Evolutionary conservation across 2,329 filamentous ascomycete genomes (phyloP).

Genomic region (Seiridium cupressi): DNA sequence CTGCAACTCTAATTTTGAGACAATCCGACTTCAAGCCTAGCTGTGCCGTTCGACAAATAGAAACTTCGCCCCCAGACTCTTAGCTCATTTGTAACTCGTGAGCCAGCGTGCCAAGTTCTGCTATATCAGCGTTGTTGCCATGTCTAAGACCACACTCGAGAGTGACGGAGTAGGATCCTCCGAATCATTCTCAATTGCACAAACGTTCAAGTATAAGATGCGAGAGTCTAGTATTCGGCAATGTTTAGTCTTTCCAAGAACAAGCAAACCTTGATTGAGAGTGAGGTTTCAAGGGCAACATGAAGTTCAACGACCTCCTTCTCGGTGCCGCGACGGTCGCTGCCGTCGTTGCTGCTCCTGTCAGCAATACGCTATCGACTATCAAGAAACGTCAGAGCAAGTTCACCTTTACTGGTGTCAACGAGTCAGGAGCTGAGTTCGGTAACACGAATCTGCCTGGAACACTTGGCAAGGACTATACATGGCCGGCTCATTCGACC

Average conservation of each 20-base stretch:
- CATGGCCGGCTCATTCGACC: background rate
- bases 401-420: constrained; percentile 1
- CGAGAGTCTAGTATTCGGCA: background rate
- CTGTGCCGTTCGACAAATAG: background rate
- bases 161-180: background rate
- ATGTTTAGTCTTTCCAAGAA: too few species aligned
- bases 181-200: background rate
- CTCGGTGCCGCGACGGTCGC: constrained; percentile 25
- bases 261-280: background rate
- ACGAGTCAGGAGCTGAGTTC: constrained; percentile 6
- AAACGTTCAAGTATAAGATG: background rate
- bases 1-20: background rate
- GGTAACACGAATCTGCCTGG: background rate
- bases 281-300: constrained; percentile 10
- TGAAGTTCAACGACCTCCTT: constrained; percentile 32
- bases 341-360: constrained; percentile 28
- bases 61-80: too few species aligned
- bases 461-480: background rate
- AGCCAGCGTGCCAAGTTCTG: too few species aligned
- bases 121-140: background rate
- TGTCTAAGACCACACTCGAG: background rate
- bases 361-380: constrained; percentile 17
- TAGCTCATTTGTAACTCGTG: too few species aligned
- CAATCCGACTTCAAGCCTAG: background rate
- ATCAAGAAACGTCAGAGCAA: constrained; percentile 28